Base-by-base conservation (phyloP, 257 asterid species). In the Solanum sitiens region DNA sequence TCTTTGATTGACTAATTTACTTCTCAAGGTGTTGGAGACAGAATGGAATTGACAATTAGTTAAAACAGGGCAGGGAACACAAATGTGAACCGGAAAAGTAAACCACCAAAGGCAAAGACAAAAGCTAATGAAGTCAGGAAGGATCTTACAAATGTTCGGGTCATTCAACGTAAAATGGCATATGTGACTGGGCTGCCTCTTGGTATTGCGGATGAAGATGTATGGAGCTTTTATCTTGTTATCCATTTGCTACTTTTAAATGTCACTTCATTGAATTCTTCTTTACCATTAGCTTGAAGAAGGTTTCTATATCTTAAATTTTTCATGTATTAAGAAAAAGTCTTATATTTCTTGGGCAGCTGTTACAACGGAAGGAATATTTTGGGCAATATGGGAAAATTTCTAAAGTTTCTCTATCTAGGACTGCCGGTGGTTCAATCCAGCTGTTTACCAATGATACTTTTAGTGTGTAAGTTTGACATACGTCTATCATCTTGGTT, bases 331-430 rank as follows among this genome's bases (percentile, higher is more conserved):
- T 44, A 79, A 44, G 68, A 61, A 89, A 61, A n/a, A 79, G 1
- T 45, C 65, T 39, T 37, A 68, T 82, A 76, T 88, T 59, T 87
- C 85, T 82, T 87, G 86, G 86, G 90, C 95, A 97, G 99, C 90
- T 97, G 85, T 89, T 97, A 92, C 90, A 88, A 86, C 94, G 94
- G 89, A 97, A 91, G 88, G 98, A 97, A 83, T 95, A 94, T 91
- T 97, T 97, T 91, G 98, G 98, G 90, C 98, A 95, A 91, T 97
- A 97, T 87, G 98, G 99, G 50, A 97, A 94, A 90, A 93, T 97
- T 85, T 89, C 96, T 42, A 95, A 97, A 92, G 93, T 97, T 80
- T 94, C 98, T 86, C 96, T 97, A 86, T 97, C 99, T 40, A 93
- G 99, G 90, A 95, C 98, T 40, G 97, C 98, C 87, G 98, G 98